Base-by-base conservation (phyloP, 768 basidiomycete species). In the Dacryopinax spathularia region DNA sequence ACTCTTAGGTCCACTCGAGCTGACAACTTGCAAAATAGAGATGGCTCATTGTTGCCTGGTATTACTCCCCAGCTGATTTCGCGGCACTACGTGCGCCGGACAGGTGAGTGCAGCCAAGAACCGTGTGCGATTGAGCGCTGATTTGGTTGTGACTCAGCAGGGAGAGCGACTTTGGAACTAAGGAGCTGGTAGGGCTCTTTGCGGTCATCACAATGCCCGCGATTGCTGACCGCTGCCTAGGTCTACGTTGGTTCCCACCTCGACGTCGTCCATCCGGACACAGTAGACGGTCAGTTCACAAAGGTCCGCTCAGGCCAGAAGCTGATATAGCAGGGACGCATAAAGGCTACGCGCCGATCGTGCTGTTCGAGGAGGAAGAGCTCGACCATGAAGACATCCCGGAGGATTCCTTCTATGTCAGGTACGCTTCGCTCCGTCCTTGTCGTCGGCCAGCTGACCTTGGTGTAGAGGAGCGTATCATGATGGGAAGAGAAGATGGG, bases 401-500 rank as follows among this genome's bases (percentile, higher is more conserved):
- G 0, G 66, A 70, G 1, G 71, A 75, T 18, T 66, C 72, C 0
- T 85, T 84, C 69, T 85, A 73, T 60, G 72, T 68, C n/a, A 74
- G 84, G 1, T 84, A 80, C 60, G 69, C 0, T 72, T 18, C 48
- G 48, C 3, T 4, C 4, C 29, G 3, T 29, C 18, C 20, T 2
- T 10, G 6, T 13, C 7, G 22, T 15, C 6, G 13, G n/a, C 6
- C 22, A 7, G 25, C 31, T 10, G 18, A 29, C 18, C 12, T 9
- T 18, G 5, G 15, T 56, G 48, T 29, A 56, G 48, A 29, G 48
- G 48, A 27, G 48, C 31, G 25, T 56, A 29, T 22, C 25, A 56
- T 29, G 29, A 27, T 56, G 5, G 5, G 5, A 56, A 56, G 25
- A 6, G 25, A 6, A 56, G 18, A 18, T 56, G 48, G 48, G 25